Percentiles rank a stretch among this genome's conserved stretches.
Evolutionary conservation across 257 asterid genomes (phyloP).

Genomic region (Jacaranda copaia): DNA sequence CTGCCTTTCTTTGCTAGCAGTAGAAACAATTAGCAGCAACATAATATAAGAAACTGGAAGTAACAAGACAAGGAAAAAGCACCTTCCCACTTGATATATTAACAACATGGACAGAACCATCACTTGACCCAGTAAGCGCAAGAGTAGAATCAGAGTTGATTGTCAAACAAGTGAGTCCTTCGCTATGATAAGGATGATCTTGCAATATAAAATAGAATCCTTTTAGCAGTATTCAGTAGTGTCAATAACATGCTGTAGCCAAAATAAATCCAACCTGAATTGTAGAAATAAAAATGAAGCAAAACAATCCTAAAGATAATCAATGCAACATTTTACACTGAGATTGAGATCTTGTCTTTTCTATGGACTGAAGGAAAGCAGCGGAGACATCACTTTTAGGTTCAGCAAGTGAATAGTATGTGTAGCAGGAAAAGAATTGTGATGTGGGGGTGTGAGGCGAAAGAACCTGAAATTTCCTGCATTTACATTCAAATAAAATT

Average conservation of each 20-base stretch:
- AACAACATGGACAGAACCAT: too few relatives aligned
- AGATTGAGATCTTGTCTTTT: neutral
- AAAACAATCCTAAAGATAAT: slow-evolving; percentile 10
- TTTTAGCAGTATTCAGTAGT: slow-evolving; percentile 23
- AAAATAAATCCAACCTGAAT: slow-evolving; percentile 10
- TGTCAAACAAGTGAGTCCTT: slow-evolving; percentile 87
- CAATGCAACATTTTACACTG: neutral
- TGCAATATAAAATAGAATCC: slow-evolving; percentile 17
- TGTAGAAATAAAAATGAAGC: slow-evolving; percentile 5
- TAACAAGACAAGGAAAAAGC: slow-evolving; percentile 12
- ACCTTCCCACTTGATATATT: slow-evolving; percentile 70
- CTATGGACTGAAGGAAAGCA: too few relatives aligned
- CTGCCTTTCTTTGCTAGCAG: slow-evolving; percentile 15
- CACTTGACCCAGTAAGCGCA: slow-evolving; percentile 78
- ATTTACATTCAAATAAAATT: too few relatives aligned
- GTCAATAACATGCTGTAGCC: slow-evolving; percentile 11
- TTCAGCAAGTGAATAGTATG: too few relatives aligned
- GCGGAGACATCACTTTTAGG: too few relatives aligned
- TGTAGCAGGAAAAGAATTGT: too few relatives aligned
- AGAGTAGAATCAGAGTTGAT: slow-evolving; percentile 79
- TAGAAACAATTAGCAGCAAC: neutral
- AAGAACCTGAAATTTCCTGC: too few relatives aligned
- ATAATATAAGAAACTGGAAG: slow-evolving; percentile 11
- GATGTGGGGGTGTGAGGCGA: too few relatives aligned
- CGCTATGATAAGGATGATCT: slow-evolving; percentile 86